Base-by-base conservation (phyloP, 345 rosid genomes). In the Bruguiera parviflora region DNA sequence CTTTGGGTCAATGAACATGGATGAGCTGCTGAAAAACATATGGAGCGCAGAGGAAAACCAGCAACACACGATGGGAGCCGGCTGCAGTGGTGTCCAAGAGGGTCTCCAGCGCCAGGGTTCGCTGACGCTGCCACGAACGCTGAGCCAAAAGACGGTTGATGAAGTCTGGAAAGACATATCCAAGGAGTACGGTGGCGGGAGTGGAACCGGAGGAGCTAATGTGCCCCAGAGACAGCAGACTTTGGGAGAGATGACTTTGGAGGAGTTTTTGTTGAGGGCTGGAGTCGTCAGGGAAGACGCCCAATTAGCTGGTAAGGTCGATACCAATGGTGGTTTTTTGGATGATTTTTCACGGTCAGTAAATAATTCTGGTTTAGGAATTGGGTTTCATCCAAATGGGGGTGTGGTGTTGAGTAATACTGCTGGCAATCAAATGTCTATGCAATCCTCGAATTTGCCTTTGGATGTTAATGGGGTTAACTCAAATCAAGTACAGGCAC, bases 1-100 rank as follows among this genome's bases (percentile, higher is more conserved):
- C 63, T 95, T 92, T 73, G 99, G 98, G 65, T 92, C 97, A 9
- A 90, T 95, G 98, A 95, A 95, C 74, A 92, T 95, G 98, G 99
- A 95, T 70, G 99, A 95, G 77, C 78, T 95, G 61, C 61, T 95
- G 70, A 95, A 89, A 71, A 95, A 77, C 72, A 83, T 95, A 67
- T 95, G 96, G 92, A 87, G 82, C 65, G 99, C 92, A 35, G 99
- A 92, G 77, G 98, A 90, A 82, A 87, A 71, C 55, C 96, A 94
- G 75, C 49, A 43, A 1, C 49, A 80, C 75, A 67, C 80, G 83
- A 76, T 73, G 28, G 29, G 29, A 32, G 72, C 88, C 52, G 57
- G 84, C 10, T 67, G 78, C 31, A 71, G 59, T 19, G 83, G 74
- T 2, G 59, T 64, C 20, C 75, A 39, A 68, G 79, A 63, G 13